These are phyloP conservation scores for Tricholoma hemisulphureum DNA, from an alignment of 768 basidiomycete genomes.

Conservation along the genomic window DNA sequence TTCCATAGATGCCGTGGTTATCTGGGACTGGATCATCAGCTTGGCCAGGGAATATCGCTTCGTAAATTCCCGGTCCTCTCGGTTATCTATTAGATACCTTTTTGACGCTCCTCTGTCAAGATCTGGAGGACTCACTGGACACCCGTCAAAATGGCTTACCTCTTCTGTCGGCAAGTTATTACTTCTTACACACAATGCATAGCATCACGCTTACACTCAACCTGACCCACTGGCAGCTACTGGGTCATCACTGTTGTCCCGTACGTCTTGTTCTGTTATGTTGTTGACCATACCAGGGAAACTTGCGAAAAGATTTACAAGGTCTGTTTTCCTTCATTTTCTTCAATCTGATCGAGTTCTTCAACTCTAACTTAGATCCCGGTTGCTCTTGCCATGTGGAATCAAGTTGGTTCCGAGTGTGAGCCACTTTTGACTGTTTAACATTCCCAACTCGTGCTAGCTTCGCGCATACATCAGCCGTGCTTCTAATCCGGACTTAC, in stretches of 20 bases:
- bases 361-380: constrained; percentile 52
- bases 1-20: constrained; percentile 67
- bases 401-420: constrained; percentile 83
- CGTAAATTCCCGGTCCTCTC: constrained; percentile 40
- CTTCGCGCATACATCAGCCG: constrained; percentile 44
- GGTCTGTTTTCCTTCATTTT: constrained; percentile 30
- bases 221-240: constrained; percentile 53
- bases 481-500: constrained; percentile 80
- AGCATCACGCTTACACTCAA: constrained; percentile 11
- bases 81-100: constrained; percentile 18
- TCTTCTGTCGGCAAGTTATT: constrained; percentile 72
- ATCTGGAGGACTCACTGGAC: constrained; percentile 85
- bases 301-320: constrained; percentile 71
- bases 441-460: constrained; percentile 5
- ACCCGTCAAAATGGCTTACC: constrained; percentile 78
- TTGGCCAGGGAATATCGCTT: constrained; percentile 76
- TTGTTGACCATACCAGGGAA: constrained; percentile 61
- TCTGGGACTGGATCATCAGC: constrained; percentile 86
- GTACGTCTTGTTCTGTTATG: constrained; percentile 75
- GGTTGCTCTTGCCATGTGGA: constrained; percentile 83
- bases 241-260: constrained; percentile 83
- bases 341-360: not conserved
- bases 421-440: constrained; percentile 20
- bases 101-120: constrained; percentile 34
- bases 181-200: constrained; percentile 3